Evolutionary conservation across 805 yeast species (phyloP).

Genomic region (Cyberlindnera bimundalis): DNA sequence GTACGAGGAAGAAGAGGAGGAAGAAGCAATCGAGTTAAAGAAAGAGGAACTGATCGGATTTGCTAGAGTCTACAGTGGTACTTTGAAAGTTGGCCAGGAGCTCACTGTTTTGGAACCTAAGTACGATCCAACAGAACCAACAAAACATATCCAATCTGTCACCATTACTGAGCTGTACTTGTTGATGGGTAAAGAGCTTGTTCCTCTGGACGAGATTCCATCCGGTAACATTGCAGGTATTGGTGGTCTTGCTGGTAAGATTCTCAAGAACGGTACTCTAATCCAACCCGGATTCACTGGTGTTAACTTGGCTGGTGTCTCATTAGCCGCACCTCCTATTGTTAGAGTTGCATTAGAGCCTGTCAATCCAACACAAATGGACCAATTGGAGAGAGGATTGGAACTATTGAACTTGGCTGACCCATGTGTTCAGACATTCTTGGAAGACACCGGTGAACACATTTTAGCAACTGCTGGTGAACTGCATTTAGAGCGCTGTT

Average conservation of each 20-base stretch:
- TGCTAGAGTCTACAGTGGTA: constrained; percentile 86
- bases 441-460: constrained; percentile 90
- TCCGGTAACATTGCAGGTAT: constrained; percentile 96
- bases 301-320: constrained; percentile 74
- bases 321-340: constrained; percentile 79
- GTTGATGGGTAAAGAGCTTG: constrained; percentile 89
- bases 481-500: constrained; percentile 88
- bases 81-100: constrained; percentile 68
- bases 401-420: constrained; percentile 81
- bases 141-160: constrained; percentile 52
- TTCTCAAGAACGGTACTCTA: constrained; percentile 84
- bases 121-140: constrained; percentile 64
- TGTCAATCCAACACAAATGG: constrained; percentile 75
- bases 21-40: constrained; percentile 36
- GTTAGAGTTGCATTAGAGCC: constrained; percentile 97
- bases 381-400: constrained; percentile 72
- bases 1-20: constrained; percentile 51
- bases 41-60: constrained; percentile 80
- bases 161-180: constrained; percentile 68
- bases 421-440: constrained; percentile 86
- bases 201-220: constrained; percentile 75
- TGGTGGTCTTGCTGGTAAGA: constrained; percentile 80
- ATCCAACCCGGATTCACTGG: constrained; percentile 56
- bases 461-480: constrained; percentile 96
- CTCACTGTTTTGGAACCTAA: constrained; percentile 82